Percentiles rank a stretch among this genome's conserved stretches.
These are phyloP conservation scores for Ogataea nitratoaversa DNA, from an alignment of 805 yeast genomes.

Conservation along the genomic window DNA sequence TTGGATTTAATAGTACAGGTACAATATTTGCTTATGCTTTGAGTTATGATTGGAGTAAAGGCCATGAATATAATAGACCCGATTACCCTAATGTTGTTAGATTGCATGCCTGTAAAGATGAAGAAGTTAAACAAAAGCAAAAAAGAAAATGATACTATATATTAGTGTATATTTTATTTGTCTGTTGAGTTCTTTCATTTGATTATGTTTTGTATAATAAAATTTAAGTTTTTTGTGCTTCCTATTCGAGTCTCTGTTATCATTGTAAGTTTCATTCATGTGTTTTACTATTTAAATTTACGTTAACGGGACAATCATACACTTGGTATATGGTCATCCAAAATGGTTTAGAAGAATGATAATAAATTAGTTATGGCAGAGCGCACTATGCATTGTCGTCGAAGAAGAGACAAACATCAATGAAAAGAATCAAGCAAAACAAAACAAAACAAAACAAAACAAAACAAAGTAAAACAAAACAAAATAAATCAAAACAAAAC, in stretches of 20 bases:
- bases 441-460: not conserved
- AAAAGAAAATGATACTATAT: conserved; percentile 22
- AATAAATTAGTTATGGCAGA: too few species aligned
- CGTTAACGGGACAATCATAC: too few species aligned
- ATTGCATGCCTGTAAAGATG: conserved; percentile 81
- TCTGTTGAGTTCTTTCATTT: not conserved
- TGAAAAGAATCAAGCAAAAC: not conserved
- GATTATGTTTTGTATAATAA: too few species aligned
- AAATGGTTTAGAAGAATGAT: too few species aligned
- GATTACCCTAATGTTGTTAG: conserved; percentile 73
- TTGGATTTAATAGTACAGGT: conserved; percentile 81
- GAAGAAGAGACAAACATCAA: too few species aligned
- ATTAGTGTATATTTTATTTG: not conserved
- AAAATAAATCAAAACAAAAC: not conserved
- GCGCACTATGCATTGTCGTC: too few species aligned
- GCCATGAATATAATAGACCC: conserved; percentile 71
- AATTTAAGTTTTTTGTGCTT: too few species aligned
- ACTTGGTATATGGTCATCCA: too few species aligned
- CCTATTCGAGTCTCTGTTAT: too few species aligned
- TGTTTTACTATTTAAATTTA: too few species aligned
- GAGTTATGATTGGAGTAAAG: conserved; percentile 95
- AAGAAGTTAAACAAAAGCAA: conserved; percentile 66
- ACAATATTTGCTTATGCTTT: conserved; percentile 84
- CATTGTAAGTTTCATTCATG: too few species aligned
- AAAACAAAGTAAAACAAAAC: not conserved